Evolutionary conservation across 345 rosid species (phyloP), one percentile per base, ranked within the genome.

Genomic region (Gossypium rotundifolium): DNA sequence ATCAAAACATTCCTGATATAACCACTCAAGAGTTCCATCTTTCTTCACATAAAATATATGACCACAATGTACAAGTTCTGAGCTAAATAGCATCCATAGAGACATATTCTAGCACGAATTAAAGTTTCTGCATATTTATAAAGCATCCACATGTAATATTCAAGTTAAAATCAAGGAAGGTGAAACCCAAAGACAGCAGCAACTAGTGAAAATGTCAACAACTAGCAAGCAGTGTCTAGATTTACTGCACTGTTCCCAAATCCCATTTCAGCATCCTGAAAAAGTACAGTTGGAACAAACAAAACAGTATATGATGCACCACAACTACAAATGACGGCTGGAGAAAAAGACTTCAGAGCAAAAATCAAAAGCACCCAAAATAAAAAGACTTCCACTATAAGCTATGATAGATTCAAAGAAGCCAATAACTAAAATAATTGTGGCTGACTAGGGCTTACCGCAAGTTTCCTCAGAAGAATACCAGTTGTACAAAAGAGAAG

Each of bases 401-500:
- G 71, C 55, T 7, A 66, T 2, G 10, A 22, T 23, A 45, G 52
- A 66, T 22, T 66, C 55, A 48, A 25, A 65, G 25, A 3, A 44
- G 53, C 20, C 49, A 11, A 23, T 44, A 66, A 22, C 23, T 5
- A 16, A 22, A 57, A 57, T 9, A 57, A 20, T 9, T 22, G 61
- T 57, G 52, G 52, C 25, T 57, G 61, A 65, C 20, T 14, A 40
- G 51, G 74, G 51, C 85, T 8, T 92, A 94, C 98, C 81, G 83
- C 88, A 60, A 94, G 88, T 81, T 83, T 92, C 82, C 98, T 90
- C 80, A 94, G 74, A 74, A 94, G 93, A 82, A 92, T 94, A 65
- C 98, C 98, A 2, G 97, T 94, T 42, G 98, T 94, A 77, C 97
- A 94, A 79, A 92, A 94, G 20, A 92, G 92, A 77, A 94, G 94